A percentile compares a stretch with the other conserved stretches of the same genome.
Conservation (phyloP, 169 alveolate species). For the Cystoisospora suis region DNA sequence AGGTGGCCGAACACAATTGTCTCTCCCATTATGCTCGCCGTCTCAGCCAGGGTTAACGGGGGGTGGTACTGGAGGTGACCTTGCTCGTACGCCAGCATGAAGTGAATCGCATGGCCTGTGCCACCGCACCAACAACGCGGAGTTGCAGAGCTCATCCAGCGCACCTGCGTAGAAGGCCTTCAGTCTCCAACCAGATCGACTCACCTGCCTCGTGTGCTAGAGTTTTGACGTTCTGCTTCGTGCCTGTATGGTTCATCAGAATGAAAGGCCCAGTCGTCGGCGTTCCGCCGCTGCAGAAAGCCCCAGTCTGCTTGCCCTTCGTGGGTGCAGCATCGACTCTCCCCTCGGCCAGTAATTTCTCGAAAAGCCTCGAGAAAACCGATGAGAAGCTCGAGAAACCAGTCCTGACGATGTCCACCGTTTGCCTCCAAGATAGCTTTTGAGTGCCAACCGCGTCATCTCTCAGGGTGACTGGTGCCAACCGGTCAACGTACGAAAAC, state of each 20-base stretch:
- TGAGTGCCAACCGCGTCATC: not conserved
- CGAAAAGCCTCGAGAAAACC: not conserved
- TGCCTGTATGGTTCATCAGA: not conserved
- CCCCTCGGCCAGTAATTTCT: not conserved
- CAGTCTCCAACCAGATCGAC: not conserved
- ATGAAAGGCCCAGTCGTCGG: conserved; percentile 13
- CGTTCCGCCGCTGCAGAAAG: conserved; percentile 13
- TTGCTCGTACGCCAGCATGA: not conserved
- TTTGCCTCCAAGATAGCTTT: not conserved
- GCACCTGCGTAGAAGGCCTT: no score
- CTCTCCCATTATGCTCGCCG: conserved; percentile 21
- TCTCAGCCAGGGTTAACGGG: conserved; percentile 12
- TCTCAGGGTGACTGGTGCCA: not conserved
- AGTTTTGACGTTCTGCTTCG: not conserved
- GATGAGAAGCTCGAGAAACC: conserved; percentile 13
- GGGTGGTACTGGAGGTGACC: conserved; percentile 6
- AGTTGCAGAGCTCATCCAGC: no score
- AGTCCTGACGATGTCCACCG: not conserved
- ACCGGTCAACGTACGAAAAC: conserved; percentile 9
- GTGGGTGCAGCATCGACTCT: conserved; percentile 14
- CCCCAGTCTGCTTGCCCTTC: conserved; percentile 21
- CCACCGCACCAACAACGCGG: conserved; percentile 15
- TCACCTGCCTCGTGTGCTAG: conserved; percentile 28
- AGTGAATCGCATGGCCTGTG: conserved; percentile 14
- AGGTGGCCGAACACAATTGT: conserved; percentile 2